Evolutionary conservation across 768 basidiomycete genomes (phyloP).

Genomic region (Cyclocybe aegerita): DNA sequence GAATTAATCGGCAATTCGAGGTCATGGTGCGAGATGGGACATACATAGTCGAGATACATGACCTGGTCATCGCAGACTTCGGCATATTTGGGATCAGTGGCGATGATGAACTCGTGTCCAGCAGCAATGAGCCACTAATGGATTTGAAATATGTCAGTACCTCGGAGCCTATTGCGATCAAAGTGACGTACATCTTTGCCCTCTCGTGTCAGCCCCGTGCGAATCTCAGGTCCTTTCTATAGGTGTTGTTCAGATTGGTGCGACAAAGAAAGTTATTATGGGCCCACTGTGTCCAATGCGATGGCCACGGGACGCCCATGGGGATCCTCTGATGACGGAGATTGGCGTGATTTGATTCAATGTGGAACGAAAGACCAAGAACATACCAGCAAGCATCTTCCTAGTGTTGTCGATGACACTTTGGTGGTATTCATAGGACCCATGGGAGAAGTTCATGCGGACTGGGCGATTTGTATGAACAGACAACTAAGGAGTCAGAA

Average conservation of each 20-base stretch:
- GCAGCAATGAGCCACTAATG: constrained; percentile 76
- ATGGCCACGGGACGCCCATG: constrained; percentile 92
- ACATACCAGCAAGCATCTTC: constrained; percentile 75
- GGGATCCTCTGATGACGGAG: constrained; percentile 50
- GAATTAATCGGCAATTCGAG: constrained; percentile 5
- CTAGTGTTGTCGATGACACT: constrained; percentile 98
- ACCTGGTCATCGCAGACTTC: constrained; percentile 80
- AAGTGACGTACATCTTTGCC: constrained; percentile 71
- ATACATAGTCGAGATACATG: constrained; percentile 92
- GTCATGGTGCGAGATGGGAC: constrained; percentile 28
- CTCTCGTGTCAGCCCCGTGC: constrained; percentile 90
- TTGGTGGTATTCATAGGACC: constrained; percentile 97
- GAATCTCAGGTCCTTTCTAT: constrained; percentile 99
- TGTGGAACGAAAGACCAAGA: constrained; percentile 4
- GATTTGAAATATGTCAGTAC: constrained; percentile 9
- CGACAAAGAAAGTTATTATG: constrained; percentile 6
- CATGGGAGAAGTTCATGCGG: constrained; percentile 99
- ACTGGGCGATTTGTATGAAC: constrained; percentile 46
- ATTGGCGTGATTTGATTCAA: constrained; percentile 6
- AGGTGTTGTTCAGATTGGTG: constrained; percentile 9
- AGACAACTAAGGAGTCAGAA: background rate
- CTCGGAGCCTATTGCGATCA: constrained; percentile 13
- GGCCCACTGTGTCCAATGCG: constrained; percentile 90
- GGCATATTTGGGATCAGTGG: constrained; percentile 80
- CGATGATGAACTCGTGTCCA: constrained; percentile 92